Percentiles rank a stretch among this genome's conserved stretches.
Conservation (phyloP, 2,329 filamentous ascomycete species). For the Lomentospora prolificans region DNA sequence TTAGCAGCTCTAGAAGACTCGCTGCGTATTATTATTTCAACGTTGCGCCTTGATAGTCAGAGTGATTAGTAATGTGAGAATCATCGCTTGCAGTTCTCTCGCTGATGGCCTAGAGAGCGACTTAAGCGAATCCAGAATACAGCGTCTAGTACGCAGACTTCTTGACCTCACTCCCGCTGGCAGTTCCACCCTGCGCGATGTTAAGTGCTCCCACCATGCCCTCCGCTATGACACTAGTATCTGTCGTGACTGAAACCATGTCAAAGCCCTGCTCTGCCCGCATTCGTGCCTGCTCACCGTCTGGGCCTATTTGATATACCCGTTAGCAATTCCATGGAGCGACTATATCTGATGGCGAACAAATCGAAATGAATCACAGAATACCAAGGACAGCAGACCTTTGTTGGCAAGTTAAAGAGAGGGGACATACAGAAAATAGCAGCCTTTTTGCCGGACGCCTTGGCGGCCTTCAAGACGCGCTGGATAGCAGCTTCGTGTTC, state of each 20-base stretch:
- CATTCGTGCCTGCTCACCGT: neutral
- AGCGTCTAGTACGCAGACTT: neutral
- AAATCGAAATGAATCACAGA: no score
- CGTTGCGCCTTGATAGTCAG: no score
- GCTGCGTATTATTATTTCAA: no score
- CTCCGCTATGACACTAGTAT: neutral
- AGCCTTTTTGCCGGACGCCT: neutral
- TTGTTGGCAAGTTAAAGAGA: neutral
- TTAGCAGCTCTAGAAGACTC: no score
- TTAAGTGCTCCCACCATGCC: neutral
- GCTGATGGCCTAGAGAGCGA: no score
- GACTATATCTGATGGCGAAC: no score
- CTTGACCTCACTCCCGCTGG: neutral
- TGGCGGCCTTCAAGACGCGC: neutral
- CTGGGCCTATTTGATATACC: neutral
- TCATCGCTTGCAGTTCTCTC: no score
- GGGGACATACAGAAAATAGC: neutral
- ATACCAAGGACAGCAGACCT: no score
- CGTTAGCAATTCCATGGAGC: neutral
- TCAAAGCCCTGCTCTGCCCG: neutral
- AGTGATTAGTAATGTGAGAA: no score
- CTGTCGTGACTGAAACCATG: neutral
- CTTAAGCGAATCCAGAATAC: no score
- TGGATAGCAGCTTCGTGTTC: neutral
- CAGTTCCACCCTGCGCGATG: neutral